Base-by-base conservation (phyloP, 2,329 filamentous ascomycete genomes). In the Samsoniella hepiali region DNA sequence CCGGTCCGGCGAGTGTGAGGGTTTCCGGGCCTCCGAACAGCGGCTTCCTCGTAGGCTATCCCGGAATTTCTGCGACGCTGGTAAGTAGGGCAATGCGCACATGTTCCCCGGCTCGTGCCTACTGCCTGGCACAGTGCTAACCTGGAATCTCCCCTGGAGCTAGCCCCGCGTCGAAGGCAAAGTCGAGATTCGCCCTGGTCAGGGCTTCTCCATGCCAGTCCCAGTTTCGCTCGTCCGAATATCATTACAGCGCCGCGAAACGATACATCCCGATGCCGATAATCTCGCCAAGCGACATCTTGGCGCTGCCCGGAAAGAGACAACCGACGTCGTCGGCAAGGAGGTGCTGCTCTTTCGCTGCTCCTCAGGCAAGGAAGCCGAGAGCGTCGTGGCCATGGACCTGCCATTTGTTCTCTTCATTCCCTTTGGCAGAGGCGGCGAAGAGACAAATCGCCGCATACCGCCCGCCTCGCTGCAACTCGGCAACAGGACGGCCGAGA, bases 361-460 rank as follows among this genome's bases (percentile, higher is more conserved):
- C 76, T 84, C 90, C 1, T 84, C 90, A 3, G 93, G 93, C 54
- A 90, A 87, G 74, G 92, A 97, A 72, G 88, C 89, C 54, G 95
- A 98, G 74, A 91, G 86, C 71, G 90, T 99, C 64, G 88, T 97
- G 67, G 89, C 90, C 69, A 98, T 99, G 95, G 95, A 99, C 75
- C 81, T 99, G 22, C 95, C 95, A 1, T 99, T 99, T 74, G 91
- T 98, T 49, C 86, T 99, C 64, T 98, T 98, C 77, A 97, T 99
- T 73, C 95, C 95, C 2, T 98, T 93, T 73, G 94, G 94, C 45
- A 87, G 93, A 69, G 91, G 92, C 56, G 93, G 93, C 63, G 91
- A 96, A 75, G 95, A 98, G 77, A 88, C 90, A 32, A 95, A 93
- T 69, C 83, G 93, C 69, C 86, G 93, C 69, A 93, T 98, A 71